Evolutionary conservation across 805 yeast species (phyloP).

Genomic region (Groenewaldozyma tartarivorans): DNA sequence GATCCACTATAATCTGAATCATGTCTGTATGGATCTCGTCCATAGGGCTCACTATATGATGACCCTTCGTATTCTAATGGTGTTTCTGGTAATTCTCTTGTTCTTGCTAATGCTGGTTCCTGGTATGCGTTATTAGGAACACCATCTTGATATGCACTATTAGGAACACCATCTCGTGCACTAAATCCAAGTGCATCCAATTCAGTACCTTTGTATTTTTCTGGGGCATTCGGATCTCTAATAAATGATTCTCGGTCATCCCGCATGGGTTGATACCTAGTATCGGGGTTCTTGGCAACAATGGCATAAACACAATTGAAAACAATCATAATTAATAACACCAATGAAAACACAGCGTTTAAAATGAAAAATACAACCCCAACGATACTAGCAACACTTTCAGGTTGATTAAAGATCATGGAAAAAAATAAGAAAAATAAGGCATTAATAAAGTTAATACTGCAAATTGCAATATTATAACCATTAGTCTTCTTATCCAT

Average conservation of each 20-base stretch:
- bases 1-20: background rate
- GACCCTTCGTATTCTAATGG: too few relatives aligned
- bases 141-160: slow-evolving; percentile 17
- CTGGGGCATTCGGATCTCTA: slow-evolving; percentile 19
- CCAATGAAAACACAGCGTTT: slow-evolving; percentile 81
- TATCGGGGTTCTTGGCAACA: slow-evolving; percentile 84
- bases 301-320: slow-evolving; percentile 80
- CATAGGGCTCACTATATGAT: slow-evolving; percentile 1
- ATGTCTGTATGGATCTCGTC: background rate
- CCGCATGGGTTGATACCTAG: slow-evolving; percentile 89
- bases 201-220: slow-evolving; percentile 34
- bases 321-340: slow-evolving; percentile 75
- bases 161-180: slow-evolving; percentile 30
- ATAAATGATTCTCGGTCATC: slow-evolving; percentile 96
- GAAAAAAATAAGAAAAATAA: slow-evolving; percentile 85
- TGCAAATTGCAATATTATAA: slow-evolving; percentile 80
- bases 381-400: slow-evolving; percentile 81
- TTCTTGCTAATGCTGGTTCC: too few relatives aligned
- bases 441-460: slow-evolving; percentile 72
- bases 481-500: slow-evolving; percentile 92
- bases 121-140: slow-evolving; percentile 1
- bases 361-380: slow-evolving; percentile 83
- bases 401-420: slow-evolving; percentile 71
- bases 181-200: slow-evolving; percentile 61
- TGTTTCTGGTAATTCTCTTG: too few relatives aligned